Percentiles rank a stretch among this genome's conserved stretches.
Evolutionary conservation across 805 yeast species (phyloP).

Genomic region (Lachancea lanzarotensis): DNA sequence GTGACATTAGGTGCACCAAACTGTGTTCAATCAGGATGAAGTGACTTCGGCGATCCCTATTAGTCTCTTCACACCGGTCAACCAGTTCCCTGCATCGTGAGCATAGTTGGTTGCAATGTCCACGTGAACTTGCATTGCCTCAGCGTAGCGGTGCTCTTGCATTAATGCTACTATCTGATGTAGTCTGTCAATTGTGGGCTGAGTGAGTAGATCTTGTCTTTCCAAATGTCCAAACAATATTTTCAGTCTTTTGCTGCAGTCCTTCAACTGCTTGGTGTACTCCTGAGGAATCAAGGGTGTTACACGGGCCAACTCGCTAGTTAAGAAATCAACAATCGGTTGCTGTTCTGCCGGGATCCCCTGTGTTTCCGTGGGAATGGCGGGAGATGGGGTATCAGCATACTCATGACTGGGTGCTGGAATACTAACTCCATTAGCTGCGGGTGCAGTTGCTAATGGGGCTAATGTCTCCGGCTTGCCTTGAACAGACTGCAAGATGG

Average conservation of each 20-base stretch:
- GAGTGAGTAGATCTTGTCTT: slow-evolving; percentile 58
- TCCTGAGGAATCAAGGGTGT: slow-evolving; percentile 71
- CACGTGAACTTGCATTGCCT: slow-evolving; percentile 51
- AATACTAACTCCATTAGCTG: neutral
- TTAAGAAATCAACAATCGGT: slow-evolving; percentile 55
- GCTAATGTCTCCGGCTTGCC: slow-evolving; percentile 6
- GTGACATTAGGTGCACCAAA: neutral
- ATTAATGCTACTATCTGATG: slow-evolving; percentile 45
- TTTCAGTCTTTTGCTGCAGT: slow-evolving; percentile 75
- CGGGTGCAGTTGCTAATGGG: neutral
- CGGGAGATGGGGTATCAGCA: slow-evolving; percentile 22
- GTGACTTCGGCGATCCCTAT: slow-evolving; percentile 63
- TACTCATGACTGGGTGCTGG: slow-evolving; percentile 17
- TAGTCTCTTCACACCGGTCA: slow-evolving; percentile 82
- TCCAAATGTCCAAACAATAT: slow-evolving; percentile 73
- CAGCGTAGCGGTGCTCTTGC: slow-evolving; percentile 45
- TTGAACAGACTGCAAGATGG: slow-evolving; percentile 18
- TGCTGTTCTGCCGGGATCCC: slow-evolving; percentile 55
- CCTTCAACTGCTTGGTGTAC: slow-evolving; percentile 64
- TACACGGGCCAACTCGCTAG: slow-evolving; percentile 49
- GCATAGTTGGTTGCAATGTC: slow-evolving; percentile 59
- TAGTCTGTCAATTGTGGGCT: slow-evolving; percentile 49
- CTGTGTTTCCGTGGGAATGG: slow-evolving; percentile 13
- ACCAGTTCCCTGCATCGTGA: slow-evolving; percentile 85
- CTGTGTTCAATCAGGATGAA: slow-evolving; percentile 3